These are phyloP conservation scores for Articulospora tetracladia DNA, from an alignment of 495 filamentous ascomycete species.

Conservation along the genomic window DNA sequence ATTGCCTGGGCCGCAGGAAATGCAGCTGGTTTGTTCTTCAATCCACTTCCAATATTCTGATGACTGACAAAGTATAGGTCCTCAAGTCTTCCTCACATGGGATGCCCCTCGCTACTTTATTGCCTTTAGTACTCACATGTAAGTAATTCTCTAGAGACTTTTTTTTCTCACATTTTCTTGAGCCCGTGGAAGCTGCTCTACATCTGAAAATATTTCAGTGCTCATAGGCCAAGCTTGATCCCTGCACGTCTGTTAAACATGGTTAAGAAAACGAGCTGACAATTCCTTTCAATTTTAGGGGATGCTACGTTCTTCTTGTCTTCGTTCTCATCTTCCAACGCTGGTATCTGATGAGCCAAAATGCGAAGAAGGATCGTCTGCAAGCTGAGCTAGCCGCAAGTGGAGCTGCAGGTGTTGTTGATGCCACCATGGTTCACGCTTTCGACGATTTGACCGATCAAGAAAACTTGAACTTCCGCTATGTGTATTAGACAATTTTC, in stretches of 20 bases:
- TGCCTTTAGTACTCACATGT: slow-evolving; percentile 61
- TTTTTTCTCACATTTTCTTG: no score
- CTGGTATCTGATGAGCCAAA: slow-evolving; percentile 56
- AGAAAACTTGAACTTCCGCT: slow-evolving; percentile 24
- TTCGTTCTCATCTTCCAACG: slow-evolving; percentile 56
- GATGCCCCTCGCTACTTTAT: slow-evolving; percentile 57
- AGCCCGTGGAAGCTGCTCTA: no score
- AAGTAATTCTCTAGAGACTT: no score
- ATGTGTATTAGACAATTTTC: slow-evolving; percentile 7
- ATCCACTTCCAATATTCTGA: not conserved
- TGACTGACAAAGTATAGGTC: not conserved
- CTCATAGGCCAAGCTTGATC: no score
- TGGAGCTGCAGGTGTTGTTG: slow-evolving; percentile 31
- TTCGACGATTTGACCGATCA: slow-evolving; percentile 26
- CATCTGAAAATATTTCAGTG: no score
- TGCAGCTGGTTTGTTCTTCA: not conserved
- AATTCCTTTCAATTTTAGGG: slow-evolving; percentile 9
- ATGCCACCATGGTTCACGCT: slow-evolving; percentile 56
- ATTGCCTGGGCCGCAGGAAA: slow-evolving; percentile 14
- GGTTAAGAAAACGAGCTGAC: no score
- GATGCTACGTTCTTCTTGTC: slow-evolving; percentile 54
- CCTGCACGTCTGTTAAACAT: no score
- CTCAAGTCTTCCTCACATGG: slow-evolving; percentile 19
- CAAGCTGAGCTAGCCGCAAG: slow-evolving; percentile 8
- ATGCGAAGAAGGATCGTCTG: slow-evolving; percentile 51